Conservation (phyloP, 1,139 yeast species). For the Blastobotrys ciferrii region DNA sequence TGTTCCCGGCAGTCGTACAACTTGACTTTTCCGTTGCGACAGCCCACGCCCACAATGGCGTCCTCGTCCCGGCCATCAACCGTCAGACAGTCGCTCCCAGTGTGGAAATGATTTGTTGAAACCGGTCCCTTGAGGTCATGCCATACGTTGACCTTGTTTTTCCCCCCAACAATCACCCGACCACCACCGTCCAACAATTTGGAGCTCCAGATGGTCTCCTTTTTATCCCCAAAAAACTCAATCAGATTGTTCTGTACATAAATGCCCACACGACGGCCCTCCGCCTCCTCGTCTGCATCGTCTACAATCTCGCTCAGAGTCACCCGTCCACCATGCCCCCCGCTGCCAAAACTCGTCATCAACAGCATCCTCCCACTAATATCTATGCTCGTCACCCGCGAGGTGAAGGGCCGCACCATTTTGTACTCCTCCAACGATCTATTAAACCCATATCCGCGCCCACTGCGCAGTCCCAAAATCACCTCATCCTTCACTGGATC, state of each 20-base stretch:
- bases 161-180: conserved; percentile 1
- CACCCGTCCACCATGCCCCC: not conserved
- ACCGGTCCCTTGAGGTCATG: not conserved
- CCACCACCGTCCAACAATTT: not conserved
- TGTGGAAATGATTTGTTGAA: not conserved
- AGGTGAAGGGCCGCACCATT: conserved; percentile 6
- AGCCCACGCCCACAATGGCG: conserved; percentile 1
- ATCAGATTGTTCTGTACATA: conserved; percentile 5
- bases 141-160: conserved; percentile 3
- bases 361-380: conserved; percentile 2
- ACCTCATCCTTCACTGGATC: conserved; percentile 4
- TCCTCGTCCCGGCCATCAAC: conserved; percentile 5
- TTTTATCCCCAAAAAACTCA: conserved; percentile 5
- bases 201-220: conserved; percentile 6
- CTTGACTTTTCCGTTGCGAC: conserved; percentile 1
- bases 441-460: conserved; percentile 6
- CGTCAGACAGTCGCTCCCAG: conserved; percentile 5
- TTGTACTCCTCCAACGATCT: conserved; percentile 4
- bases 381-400: conserved; percentile 1
- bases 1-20: conserved; percentile 2
- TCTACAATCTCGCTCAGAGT: conserved; percentile 7
- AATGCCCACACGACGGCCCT: conserved; percentile 4
- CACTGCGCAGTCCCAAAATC: conserved; percentile 3
- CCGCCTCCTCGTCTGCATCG: conserved; percentile 5
- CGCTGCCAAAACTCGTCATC: conserved; percentile 5